Evolutionary conservation across 495 filamentous ascomycete genomes (phyloP).

Genomic region (Lasiosphaeria hispida): DNA sequence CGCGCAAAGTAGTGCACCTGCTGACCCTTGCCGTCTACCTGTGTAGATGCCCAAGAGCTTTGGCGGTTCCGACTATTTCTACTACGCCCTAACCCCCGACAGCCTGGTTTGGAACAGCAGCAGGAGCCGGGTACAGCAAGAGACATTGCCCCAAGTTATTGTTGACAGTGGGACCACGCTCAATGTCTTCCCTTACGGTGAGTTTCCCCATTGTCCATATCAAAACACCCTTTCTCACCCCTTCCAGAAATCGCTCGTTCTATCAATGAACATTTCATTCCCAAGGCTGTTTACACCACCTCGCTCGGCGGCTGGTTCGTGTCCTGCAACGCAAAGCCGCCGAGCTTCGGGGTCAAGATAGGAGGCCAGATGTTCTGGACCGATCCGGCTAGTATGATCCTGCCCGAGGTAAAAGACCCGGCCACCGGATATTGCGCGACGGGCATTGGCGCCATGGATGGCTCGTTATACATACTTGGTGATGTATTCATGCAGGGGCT

Average conservation of each 20-base stretch:
- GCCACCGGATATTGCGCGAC: conserved; percentile 42
- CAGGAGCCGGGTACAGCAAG: conserved; percentile 9
- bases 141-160: conserved; percentile 27
- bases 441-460: conserved; percentile 35
- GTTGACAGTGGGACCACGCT: conserved; percentile 40
- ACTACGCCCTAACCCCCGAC: conserved; percentile 26
- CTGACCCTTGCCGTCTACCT: background rate
- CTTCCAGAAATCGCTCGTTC: conserved; percentile 32
- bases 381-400: conserved; percentile 53
- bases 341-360: conserved; percentile 51
- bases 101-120: conserved; percentile 24
- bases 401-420: conserved; percentile 29
- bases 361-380: conserved; percentile 47
- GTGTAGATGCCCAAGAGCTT: conserved; percentile 14
- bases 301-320: conserved; percentile 39
- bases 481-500: conserved; percentile 61
- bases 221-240: background rate
- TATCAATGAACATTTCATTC: conserved; percentile 45
- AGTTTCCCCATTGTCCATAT: background rate
- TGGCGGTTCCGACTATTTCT: conserved; percentile 29
- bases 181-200: conserved; percentile 32
- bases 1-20: too few relatives aligned
- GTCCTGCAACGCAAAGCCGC: conserved; percentile 48
- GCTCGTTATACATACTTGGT: conserved; percentile 51
- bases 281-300: conserved; percentile 33